A percentile compares a stretch with the other conserved stretches of the same genome.
Conservation (phyloP, 768 basidiomycete species). For the Udeniomyces megalosporus region DNA sequence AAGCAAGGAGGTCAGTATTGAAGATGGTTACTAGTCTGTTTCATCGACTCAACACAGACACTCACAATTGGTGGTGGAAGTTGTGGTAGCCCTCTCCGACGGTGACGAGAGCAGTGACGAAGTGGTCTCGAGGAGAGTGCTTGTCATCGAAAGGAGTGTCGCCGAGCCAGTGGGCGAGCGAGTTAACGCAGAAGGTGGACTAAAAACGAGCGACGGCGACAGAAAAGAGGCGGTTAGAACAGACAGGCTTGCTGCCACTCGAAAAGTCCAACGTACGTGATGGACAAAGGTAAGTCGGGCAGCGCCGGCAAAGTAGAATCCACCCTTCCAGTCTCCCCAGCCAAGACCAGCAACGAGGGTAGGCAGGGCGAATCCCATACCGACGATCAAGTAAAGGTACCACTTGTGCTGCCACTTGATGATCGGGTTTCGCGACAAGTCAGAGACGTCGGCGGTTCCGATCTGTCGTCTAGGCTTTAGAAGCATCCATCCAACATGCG, state of each 20-base stretch:
- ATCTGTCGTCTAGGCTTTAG: conserved; percentile 76
- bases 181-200: conserved; percentile 96
- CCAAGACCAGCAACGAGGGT: conserved; percentile 57
- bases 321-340: conserved; percentile 78
- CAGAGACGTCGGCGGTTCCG: conserved; percentile 77
- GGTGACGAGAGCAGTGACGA: conserved; percentile 74
- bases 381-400: conserved; percentile 53
- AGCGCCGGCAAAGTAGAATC: conserved; percentile 69
- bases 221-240: neutral
- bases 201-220: conserved; percentile 23
- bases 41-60: no score
- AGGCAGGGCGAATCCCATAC: conserved; percentile 57
- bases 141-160: conserved; percentile 88
- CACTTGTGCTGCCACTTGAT: conserved; percentile 75
- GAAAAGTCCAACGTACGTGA: conserved; percentile 61
- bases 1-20: no score
- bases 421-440: conserved; percentile 61
- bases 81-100: conserved; percentile 97
- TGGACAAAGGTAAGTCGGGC: conserved; percentile 69
- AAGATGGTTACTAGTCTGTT: no score
- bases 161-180: conserved; percentile 89
- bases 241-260: no score
- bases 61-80: conserved; percentile 82
- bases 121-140: conserved; percentile 77
- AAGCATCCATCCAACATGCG: conserved; percentile 50